Percentiles rank a stretch among this genome's conserved stretches.
Conservation (phyloP, 1,284 basidiomycete genomes). For the Fomes fomentarius region DNA sequence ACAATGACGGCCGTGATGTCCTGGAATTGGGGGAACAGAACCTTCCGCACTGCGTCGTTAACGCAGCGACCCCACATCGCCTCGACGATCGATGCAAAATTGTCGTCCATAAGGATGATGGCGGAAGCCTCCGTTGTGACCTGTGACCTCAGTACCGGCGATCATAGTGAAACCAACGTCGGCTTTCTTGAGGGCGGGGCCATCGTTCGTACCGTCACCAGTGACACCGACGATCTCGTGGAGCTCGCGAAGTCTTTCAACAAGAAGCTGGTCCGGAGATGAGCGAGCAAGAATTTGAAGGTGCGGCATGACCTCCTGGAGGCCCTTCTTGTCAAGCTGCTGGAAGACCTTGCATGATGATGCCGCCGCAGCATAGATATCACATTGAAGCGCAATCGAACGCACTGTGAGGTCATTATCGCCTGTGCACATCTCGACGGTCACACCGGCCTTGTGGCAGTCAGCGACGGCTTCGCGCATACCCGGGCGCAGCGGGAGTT, state of each 20-base stretch:
- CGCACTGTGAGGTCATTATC: slow-evolving; percentile 95
- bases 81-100: slow-evolving; percentile 94
- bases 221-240: slow-evolving; percentile 97
- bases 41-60: slow-evolving; percentile 96
- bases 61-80: slow-evolving; percentile 99
- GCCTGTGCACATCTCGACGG: slow-evolving; percentile 98
- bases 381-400: slow-evolving; percentile 94
- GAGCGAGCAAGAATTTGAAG: slow-evolving; percentile 91
- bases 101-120: slow-evolving; percentile 98
- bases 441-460: slow-evolving; percentile 90
- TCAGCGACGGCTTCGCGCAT: slow-evolving; percentile 88
- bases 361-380: slow-evolving; percentile 92
- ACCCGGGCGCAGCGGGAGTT: slow-evolving; percentile 86
- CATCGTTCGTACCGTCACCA: slow-evolving; percentile 98
- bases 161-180: slow-evolving; percentile 98
- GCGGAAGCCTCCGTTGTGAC: slow-evolving; percentile 99
- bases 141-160: slow-evolving; percentile 96
- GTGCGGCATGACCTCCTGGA: slow-evolving; percentile 67
- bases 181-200: slow-evolving; percentile 94
- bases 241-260: slow-evolving; percentile 85
- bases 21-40: slow-evolving; percentile 99
- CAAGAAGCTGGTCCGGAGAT: slow-evolving; percentile 91
- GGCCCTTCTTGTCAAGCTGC: slow-evolving; percentile 55
- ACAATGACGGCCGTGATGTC: slow-evolving; percentile 94
- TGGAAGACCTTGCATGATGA: slow-evolving; percentile 96